These are phyloP conservation scores for Coelastrella sp. DNA, from an alignment of 139 green algal species.

Conservation along the genomic window DNA sequence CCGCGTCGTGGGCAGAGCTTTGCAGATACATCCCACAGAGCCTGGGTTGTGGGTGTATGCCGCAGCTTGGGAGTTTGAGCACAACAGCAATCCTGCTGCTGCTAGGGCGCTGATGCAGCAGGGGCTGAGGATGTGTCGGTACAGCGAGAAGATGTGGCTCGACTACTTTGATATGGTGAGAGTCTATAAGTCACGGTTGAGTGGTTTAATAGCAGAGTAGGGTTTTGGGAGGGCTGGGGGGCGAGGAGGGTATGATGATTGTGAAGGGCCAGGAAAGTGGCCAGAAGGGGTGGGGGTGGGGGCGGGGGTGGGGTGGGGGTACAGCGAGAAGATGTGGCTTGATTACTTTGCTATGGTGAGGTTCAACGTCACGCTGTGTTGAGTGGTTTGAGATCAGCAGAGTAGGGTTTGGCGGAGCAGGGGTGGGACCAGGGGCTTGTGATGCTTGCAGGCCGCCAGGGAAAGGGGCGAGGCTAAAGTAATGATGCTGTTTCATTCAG, in stretches of 20 bases:
- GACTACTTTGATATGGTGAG: constrained; percentile 90
- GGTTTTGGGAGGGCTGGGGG: too few relatives aligned
- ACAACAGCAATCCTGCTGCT: constrained; percentile 81
- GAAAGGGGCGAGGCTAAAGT: too few relatives aligned
- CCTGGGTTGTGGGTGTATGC: constrained; percentile 92
- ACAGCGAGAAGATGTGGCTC: constrained; percentile 81
- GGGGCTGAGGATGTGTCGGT: constrained; percentile 86
- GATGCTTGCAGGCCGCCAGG: too few relatives aligned
- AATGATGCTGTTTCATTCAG: too few relatives aligned
- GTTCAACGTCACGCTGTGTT: not conserved
- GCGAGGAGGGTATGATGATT: not conserved
- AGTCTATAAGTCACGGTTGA: too few relatives aligned
- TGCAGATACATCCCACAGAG: constrained; percentile 82
- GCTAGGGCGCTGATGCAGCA: constrained; percentile 94
- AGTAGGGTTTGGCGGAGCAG: too few relatives aligned
- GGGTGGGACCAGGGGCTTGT: too few relatives aligned
- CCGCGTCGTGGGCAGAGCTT: constrained; percentile 54
- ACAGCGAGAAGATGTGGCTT: constrained; percentile 81
- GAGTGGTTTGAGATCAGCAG: not conserved
- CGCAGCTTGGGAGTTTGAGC: constrained; percentile 76
- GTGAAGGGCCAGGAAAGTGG: too few relatives aligned
- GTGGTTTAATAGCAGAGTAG: not conserved
- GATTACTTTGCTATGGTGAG: constrained; percentile 88
- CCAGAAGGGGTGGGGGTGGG: too few relatives aligned
- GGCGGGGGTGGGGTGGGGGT: too few relatives aligned